Evolutionary conservation across 257 asterid species (phyloP).

Genomic region (Perilla frutescens): DNA sequence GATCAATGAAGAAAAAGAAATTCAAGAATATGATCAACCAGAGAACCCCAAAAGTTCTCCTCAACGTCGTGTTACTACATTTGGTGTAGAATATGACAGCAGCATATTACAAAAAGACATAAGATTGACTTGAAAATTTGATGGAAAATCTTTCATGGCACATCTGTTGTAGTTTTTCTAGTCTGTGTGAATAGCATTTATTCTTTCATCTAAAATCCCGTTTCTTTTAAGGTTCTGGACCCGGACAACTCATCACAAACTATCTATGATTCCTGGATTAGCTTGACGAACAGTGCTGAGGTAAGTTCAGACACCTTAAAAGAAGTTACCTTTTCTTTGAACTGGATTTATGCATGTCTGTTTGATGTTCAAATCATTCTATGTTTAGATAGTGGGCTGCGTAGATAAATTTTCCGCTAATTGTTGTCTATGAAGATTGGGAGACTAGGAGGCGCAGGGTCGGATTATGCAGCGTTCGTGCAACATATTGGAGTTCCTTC

Average conservation of each 20-base stretch:
- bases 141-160: not conserved
- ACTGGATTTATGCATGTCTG: slow-evolving; percentile 6
- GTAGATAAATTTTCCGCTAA: not conserved
- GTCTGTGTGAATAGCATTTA: not conserved
- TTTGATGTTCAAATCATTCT: slow-evolving; percentile 7
- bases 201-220: slow-evolving; percentile 23
- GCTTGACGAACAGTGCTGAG: slow-evolving; percentile 49
- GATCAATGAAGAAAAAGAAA: slow-evolving; percentile 1
- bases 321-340: not conserved
- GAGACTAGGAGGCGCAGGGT: slow-evolving; percentile 82
- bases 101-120: not conserved
- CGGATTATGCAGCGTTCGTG: slow-evolving; percentile 80
- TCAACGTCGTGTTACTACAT: too few relatives aligned
- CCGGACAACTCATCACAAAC: slow-evolving; percentile 90
- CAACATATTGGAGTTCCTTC: slow-evolving; percentile 84
- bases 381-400: not conserved
- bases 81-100: too few relatives aligned
- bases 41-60: not conserved
- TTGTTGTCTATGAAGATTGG: slow-evolving; percentile 57
- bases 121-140: not conserved
- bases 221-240: slow-evolving; percentile 59
- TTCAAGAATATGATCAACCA: not conserved
- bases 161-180: not conserved
- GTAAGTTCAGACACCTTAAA: slow-evolving; percentile 42
- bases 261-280: slow-evolving; percentile 76